Conservation (phyloP, 1,284 basidiomycete genomes). For the Inonotus obliquus region DNA sequence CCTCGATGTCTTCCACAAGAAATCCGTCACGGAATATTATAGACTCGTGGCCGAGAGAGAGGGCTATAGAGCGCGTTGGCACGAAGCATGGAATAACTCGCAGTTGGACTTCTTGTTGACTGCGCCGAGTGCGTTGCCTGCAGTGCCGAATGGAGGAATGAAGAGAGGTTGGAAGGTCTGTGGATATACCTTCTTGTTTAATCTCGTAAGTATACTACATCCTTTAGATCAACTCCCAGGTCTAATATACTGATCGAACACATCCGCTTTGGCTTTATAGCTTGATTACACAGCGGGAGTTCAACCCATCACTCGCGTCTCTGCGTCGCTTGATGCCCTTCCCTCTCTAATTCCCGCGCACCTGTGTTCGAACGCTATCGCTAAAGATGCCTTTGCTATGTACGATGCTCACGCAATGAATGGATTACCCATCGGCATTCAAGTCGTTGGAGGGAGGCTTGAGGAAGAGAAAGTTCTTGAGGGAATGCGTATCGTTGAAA, state of each 20-base stretch:
- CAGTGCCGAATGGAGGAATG: constrained; percentile 43
- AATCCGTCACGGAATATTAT: constrained; percentile 41
- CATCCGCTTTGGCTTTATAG: constrained; percentile 24
- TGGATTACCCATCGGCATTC: constrained; percentile 63
- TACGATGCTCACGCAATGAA: constrained; percentile 60
- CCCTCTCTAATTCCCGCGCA: constrained; percentile 14
- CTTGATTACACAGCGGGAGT: constrained; percentile 57
- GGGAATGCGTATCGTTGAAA: constrained; percentile 41
- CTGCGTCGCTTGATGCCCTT: constrained; percentile 38
- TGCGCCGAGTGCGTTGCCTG: constrained; percentile 54
- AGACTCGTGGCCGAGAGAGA: constrained; percentile 40
- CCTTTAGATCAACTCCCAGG: neutral
- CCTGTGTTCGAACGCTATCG: constrained; percentile 30
- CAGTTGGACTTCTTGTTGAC: constrained; percentile 57
- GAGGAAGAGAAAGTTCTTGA: constrained; percentile 60
- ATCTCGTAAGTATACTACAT: constrained; percentile 30
- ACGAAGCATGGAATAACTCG: constrained; percentile 48
- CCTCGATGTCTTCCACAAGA: constrained; percentile 36
- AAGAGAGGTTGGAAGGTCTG: constrained; percentile 37
- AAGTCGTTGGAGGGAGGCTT: constrained; percentile 51
- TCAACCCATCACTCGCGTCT: constrained; percentile 54
- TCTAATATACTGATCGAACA: neutral
- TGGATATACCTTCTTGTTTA: constrained; percentile 42
- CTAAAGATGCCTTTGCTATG: constrained; percentile 36
- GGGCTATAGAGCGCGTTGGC: constrained; percentile 38